Percentiles rank a stretch among this genome's conserved stretches.
phyloP scores from a whole-genome alignment of 2,329 filamentous ascomycete species.

The Sclerotinia borealis region DNA sequence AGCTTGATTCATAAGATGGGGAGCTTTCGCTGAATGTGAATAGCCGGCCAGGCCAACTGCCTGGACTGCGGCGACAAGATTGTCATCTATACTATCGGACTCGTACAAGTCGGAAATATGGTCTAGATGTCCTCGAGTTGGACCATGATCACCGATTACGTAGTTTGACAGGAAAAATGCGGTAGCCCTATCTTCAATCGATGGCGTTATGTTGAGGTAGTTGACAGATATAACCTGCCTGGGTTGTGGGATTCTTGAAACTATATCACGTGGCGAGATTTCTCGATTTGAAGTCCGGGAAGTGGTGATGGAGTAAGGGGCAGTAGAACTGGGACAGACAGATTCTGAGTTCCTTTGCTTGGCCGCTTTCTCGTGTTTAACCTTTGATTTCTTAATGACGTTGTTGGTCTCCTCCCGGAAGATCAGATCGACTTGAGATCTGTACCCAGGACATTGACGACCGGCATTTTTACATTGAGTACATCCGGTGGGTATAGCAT shows the following conservation, averaged over 20 bases:
- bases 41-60: conserved; percentile 49
- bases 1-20: conserved; percentile 41
- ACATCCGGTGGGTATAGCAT: conserved; percentile 45
- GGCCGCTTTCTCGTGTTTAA: conserved; percentile 21
- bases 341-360: background rate
- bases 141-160: conserved; percentile 33
- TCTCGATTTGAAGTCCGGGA: background rate
- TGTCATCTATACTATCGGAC: conserved; percentile 35
- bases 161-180: conserved; percentile 27
- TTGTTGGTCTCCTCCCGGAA: conserved; percentile 52
- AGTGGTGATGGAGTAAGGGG: too few species aligned
- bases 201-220: conserved; percentile 27
- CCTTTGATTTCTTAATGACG: conserved; percentile 43
- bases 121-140: conserved; percentile 45
- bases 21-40: conserved; percentile 35
- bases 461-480: conserved; percentile 50
- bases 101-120: conserved; percentile 48
- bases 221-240: conserved; percentile 14
- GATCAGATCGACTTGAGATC: conserved; percentile 50
- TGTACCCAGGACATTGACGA: conserved; percentile 48
- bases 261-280: background rate
- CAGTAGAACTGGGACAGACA: background rate
- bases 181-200: conserved; percentile 26
- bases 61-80: conserved; percentile 44
- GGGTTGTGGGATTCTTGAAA: background rate